These are phyloP conservation scores for Colletotrichum somersetense DNA, from an alignment of 2,329 filamentous ascomycete species.

Conservation along the genomic window DNA sequence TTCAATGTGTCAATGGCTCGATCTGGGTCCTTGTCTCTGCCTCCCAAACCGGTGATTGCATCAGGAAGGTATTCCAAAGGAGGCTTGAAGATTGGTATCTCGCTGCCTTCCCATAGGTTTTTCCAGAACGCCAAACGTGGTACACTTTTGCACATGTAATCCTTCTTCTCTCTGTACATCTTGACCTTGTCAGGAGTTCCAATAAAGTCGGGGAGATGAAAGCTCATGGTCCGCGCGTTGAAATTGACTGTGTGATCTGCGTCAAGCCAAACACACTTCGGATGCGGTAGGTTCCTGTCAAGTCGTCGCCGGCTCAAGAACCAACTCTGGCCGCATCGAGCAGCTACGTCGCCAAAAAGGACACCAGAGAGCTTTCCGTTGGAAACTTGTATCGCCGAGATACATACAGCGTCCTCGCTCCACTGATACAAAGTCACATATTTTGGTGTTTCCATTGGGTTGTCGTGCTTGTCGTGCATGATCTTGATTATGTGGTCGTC, in stretches of 20 bases:
- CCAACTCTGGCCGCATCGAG: constrained; percentile 45
- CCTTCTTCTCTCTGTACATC: constrained; percentile 39
- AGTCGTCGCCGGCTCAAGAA: constrained; percentile 43
- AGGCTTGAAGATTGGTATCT: constrained; percentile 47
- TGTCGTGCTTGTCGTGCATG: constrained; percentile 33
- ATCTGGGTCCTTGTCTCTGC: constrained; percentile 37
- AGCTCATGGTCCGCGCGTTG: constrained; percentile 42
- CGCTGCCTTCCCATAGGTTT: constrained; percentile 39
- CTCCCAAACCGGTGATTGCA: constrained; percentile 19
- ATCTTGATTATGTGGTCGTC: constrained; percentile 31
- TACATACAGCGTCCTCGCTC: constrained; percentile 43
- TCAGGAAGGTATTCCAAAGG: constrained; percentile 45
- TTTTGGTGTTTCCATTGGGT: constrained; percentile 30
- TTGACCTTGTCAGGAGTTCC: constrained; percentile 37
- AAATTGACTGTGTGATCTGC: constrained; percentile 36
- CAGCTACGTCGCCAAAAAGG: constrained; percentile 45
- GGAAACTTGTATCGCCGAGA: constrained; percentile 43
- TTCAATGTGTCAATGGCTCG: constrained; percentile 40
- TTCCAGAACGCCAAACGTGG: constrained; percentile 44
- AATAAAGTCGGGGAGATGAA: constrained; percentile 44
- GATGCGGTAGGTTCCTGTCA: constrained; percentile 30
- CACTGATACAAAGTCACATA: constrained; percentile 42
- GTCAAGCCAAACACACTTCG: constrained; percentile 45
- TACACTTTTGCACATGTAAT: constrained; percentile 43
- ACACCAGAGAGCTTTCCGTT: constrained; percentile 38